Percentiles rank a stretch among this genome's conserved stretches.
Conservation (phyloP, 2,329 filamentous ascomycete species). For the Trichoderma endophyticum region DNA sequence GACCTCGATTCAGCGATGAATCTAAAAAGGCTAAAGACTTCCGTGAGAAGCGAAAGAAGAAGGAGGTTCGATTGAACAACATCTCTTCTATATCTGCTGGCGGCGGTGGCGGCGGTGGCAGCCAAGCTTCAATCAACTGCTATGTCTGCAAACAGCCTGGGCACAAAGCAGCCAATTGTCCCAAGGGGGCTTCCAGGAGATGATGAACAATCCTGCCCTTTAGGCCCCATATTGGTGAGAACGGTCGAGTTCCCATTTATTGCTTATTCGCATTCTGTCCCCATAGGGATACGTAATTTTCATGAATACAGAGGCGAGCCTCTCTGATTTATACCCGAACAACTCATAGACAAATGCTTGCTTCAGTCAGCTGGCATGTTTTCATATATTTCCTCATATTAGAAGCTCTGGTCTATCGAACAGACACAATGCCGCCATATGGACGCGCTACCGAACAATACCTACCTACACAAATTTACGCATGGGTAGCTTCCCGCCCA, state of each 20-base stretch:
- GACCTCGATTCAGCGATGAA: constrained; percentile 28
- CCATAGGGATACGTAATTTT: not conserved
- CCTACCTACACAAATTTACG: not conserved
- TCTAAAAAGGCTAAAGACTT: constrained; percentile 43
- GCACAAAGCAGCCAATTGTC: constrained; percentile 58
- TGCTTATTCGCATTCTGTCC: not conserved
- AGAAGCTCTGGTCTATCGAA: not conserved
- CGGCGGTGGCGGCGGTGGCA: constrained; percentile 23
- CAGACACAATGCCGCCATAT: not conserved
- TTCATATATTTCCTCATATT: no score
- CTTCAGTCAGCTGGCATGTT: not conserved
- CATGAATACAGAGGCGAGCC: not conserved
- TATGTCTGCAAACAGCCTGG: constrained; percentile 60
- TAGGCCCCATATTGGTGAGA: not conserved
- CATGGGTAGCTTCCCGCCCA: not conserved
- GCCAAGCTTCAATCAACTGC: constrained; percentile 44
- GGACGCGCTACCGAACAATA: not conserved
- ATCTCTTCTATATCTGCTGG: constrained; percentile 58
- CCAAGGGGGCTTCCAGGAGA: constrained; percentile 26
- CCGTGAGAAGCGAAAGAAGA: constrained; percentile 59
- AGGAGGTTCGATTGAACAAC: constrained; percentile 63
- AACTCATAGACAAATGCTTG: constrained; percentile 3
- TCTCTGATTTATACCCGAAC: constrained; percentile 1
- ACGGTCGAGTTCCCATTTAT: not conserved
- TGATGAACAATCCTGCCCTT: not conserved